These are phyloP conservation scores for Acanthamoeba lenticulata DNA, from an alignment of 208 protist species.

Conservation along the genomic window DNA sequence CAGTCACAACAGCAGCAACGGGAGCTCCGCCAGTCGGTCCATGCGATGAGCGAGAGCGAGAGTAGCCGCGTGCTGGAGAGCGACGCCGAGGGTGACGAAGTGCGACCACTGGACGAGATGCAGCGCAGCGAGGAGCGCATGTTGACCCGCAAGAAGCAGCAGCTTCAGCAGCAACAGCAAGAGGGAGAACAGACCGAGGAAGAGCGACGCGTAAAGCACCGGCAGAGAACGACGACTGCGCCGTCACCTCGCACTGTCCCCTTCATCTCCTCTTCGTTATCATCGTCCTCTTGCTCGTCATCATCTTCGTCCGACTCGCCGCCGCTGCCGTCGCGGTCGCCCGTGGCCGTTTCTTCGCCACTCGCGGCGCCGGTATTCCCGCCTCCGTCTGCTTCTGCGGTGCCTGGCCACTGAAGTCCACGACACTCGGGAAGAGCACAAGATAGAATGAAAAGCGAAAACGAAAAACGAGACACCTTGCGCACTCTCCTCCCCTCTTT, in stretches of 20 bases:
- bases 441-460: not conserved
- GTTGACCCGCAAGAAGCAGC: not conserved
- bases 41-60: not conserved
- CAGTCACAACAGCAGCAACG: not conserved
- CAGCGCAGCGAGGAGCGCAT: not conserved
- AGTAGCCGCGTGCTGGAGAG: not conserved
- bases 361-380: not conserved
- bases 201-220: not conserved
- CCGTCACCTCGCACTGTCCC: not conserved
- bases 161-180: too few relatives aligned
- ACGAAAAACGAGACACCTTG: not conserved
- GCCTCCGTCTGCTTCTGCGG: too few relatives aligned
- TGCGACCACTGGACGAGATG: conserved; percentile 2
- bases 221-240: not conserved
- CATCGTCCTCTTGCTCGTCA: not conserved
- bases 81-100: not conserved
- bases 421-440: too few relatives aligned
- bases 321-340: not conserved
- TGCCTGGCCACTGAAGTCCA: too few relatives aligned
- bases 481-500: not conserved
- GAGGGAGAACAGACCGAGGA: not conserved
- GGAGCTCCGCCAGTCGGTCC: not conserved
- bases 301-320: not conserved
- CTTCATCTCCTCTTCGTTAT: not conserved
- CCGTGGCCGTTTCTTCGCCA: not conserved